A percentile compares a stretch with the other conserved stretches of the same genome.
Conservation (phyloP, 163 green algal species). For the Smithsoniella earleae region DNA sequence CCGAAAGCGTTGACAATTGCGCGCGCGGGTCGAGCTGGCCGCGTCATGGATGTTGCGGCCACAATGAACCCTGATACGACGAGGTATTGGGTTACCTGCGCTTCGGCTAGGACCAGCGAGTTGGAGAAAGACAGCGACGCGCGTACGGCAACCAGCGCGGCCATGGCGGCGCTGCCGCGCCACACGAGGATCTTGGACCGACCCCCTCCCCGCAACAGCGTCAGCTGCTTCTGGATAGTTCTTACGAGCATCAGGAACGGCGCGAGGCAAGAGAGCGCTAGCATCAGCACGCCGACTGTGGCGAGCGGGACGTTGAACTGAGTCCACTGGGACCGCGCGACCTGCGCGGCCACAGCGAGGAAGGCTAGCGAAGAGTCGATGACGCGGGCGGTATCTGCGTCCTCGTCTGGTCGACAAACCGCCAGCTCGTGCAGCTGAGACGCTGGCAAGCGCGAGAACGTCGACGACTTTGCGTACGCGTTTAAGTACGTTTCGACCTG, state of each 20-base stretch:
- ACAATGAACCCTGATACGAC: background rate
- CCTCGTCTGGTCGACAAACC: too few species aligned
- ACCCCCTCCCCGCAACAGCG: too few species aligned
- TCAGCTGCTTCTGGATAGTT: background rate
- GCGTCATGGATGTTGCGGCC: too few species aligned
- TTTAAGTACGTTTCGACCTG: slow-evolving; percentile 42
- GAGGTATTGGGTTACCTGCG: slow-evolving; percentile 17
- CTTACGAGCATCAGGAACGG: slow-evolving; percentile 7
- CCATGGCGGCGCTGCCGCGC: too few species aligned
- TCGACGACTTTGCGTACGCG: slow-evolving; percentile 35
- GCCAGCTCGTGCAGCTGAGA: too few species aligned
- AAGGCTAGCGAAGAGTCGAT: background rate
- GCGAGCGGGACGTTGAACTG: slow-evolving; percentile 30
- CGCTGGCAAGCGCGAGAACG: slow-evolving; percentile 28
- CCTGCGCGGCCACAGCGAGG: background rate
- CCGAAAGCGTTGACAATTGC: too few species aligned
- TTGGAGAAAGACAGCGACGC: slow-evolving; percentile 7
- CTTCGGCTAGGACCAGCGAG: slow-evolving; percentile 5
- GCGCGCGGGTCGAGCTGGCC: too few species aligned
- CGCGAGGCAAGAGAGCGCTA: background rate
- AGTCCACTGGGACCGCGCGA: slow-evolving; percentile 35
- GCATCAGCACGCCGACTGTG: background rate
- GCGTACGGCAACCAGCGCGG: background rate
- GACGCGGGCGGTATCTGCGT: background rate
- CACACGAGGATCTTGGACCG: background rate